Evolutionary conservation across 208 protist genomes (phyloP).

Genomic region (Wallacemonas rigidus): DNA sequence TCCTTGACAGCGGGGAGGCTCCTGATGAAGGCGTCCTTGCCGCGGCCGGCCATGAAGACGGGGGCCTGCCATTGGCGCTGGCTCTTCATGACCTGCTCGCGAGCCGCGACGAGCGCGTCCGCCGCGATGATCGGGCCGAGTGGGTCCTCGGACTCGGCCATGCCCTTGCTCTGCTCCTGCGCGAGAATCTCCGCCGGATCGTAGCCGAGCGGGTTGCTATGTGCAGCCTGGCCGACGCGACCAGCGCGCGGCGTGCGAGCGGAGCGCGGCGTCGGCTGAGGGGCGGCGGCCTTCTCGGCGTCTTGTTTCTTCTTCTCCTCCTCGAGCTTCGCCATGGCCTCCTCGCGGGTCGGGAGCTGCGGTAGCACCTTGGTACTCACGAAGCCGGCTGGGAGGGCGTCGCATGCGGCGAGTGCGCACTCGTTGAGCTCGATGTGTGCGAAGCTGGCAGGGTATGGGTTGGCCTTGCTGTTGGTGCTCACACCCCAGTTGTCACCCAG

Average conservation of each 20-base stretch:
- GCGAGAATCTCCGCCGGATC: constrained; percentile 31
- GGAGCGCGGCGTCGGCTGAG: constrained; percentile 13
- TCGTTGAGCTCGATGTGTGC: constrained; percentile 80
- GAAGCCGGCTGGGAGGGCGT: constrained; percentile 53
- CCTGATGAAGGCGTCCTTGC: constrained; percentile 42
- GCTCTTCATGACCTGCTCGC: constrained; percentile 55
- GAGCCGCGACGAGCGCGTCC: constrained; percentile 58
- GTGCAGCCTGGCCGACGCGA: constrained; percentile 4
- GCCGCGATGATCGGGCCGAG: constrained; percentile 54
- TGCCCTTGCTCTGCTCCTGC: constrained; percentile 35
- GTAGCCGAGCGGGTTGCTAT: constrained; percentile 20
- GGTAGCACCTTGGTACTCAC: constrained; percentile 62
- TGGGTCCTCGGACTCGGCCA: constrained; percentile 72
- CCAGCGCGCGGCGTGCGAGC: constrained; percentile 14
- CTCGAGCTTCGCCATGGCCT: constrained; percentile 57
- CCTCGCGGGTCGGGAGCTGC: constrained; percentile 50
- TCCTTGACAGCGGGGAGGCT: constrained; percentile 67
- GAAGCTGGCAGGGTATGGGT: constrained; percentile 71
- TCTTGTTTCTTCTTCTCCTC: constrained; percentile 43
- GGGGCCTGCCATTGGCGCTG: constrained; percentile 39
- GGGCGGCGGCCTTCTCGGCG: constrained; percentile 25
- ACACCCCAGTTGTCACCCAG: constrained; percentile 82
- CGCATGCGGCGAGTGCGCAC: constrained; percentile 56
- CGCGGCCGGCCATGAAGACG: constrained; percentile 49
- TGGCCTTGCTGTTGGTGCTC: constrained; percentile 48